phyloP scores from a whole-genome alignment of 2,329 filamentous ascomycete genomes.

The Aureobasidium lini region DNA sequence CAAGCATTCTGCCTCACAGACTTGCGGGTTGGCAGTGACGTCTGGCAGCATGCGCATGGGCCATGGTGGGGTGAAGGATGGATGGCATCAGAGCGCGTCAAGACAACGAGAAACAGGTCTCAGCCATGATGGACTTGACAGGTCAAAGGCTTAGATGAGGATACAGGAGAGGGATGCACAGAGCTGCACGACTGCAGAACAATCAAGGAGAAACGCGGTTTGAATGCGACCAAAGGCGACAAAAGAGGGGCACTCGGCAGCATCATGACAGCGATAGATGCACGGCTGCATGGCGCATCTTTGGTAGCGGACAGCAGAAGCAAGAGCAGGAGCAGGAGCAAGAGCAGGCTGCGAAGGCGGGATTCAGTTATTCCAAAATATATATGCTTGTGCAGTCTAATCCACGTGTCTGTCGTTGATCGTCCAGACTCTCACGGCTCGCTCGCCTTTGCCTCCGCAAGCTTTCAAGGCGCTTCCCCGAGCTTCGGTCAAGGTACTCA shows the following conservation, averaged over 20 bases:
- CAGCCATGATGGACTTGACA: not conserved
- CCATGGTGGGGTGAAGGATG: conserved; percentile 3
- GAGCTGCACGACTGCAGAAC: not conserved
- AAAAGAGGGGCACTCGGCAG: not conserved
- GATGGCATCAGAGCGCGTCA: not conserved
- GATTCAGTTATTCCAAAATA: not conserved
- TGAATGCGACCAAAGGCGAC: not conserved
- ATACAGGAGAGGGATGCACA: not conserved
- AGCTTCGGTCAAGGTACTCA: not conserved
- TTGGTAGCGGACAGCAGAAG: not conserved
- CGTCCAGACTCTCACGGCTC: not conserved
- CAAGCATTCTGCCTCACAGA: not conserved
- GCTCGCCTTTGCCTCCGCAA: conserved; percentile 3
- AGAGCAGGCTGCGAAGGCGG: not conserved
- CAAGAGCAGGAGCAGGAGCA: not conserved
- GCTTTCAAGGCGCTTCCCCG: conserved; percentile 7
- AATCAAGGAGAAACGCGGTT: not conserved
- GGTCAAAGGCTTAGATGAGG: not conserved
- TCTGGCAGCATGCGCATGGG: not conserved
- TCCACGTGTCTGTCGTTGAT: not conserved
- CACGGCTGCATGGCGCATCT: not conserved
- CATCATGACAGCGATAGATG: not conserved
- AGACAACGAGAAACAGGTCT: not conserved
- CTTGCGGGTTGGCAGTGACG: not conserved
- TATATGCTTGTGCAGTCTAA: not conserved